Evolutionary conservation across 345 rosid species (phyloP).

Genomic region (Pistacia integerrima): DNA sequence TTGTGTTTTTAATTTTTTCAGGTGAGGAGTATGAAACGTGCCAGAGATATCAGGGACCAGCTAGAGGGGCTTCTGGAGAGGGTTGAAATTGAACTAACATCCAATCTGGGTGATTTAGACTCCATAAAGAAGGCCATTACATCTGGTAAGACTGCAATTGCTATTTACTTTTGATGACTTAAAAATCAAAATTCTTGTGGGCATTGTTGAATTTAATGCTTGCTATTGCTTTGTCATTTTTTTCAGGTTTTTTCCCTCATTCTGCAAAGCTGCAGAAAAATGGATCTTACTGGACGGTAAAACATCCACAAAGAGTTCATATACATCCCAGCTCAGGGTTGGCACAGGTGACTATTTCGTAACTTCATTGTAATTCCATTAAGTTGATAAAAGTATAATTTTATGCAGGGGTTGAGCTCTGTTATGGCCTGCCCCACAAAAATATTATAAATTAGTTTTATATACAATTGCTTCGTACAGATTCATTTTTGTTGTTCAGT

Average conservation of each 20-base stretch:
- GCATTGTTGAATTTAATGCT: conserved; percentile 17
- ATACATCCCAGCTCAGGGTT: conserved; percentile 96
- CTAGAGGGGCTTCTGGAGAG: conserved; percentile 95
- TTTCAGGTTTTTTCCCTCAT: conserved; percentile 84
- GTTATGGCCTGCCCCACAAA: too few relatives aligned
- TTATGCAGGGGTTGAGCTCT: too few relatives aligned
- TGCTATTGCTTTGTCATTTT: background rate
- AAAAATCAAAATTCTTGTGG: background rate
- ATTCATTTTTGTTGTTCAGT: background rate
- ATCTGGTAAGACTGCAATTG: conserved; percentile 52
- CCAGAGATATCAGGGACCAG: conserved; percentile 93
- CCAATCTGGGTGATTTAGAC: conserved; percentile 68
- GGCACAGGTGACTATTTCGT: conserved; percentile 58
- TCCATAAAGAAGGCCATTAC: conserved; percentile 77
- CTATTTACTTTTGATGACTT: conserved; percentile 6
- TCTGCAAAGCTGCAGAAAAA: conserved; percentile 87
- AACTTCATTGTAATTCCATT: background rate
- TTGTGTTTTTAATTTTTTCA: conserved; percentile 31
- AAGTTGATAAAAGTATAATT: background rate
- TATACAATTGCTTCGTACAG: too few relatives aligned
- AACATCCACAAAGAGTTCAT: conserved; percentile 90
- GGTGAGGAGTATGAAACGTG: conserved; percentile 99
- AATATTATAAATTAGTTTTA: too few relatives aligned
- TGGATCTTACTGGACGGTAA: conserved; percentile 90
- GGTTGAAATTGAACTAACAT: conserved; percentile 83